Base-by-base conservation (phyloP, 1,139 yeast species). In the Hansenula lynferdii region DNA sequence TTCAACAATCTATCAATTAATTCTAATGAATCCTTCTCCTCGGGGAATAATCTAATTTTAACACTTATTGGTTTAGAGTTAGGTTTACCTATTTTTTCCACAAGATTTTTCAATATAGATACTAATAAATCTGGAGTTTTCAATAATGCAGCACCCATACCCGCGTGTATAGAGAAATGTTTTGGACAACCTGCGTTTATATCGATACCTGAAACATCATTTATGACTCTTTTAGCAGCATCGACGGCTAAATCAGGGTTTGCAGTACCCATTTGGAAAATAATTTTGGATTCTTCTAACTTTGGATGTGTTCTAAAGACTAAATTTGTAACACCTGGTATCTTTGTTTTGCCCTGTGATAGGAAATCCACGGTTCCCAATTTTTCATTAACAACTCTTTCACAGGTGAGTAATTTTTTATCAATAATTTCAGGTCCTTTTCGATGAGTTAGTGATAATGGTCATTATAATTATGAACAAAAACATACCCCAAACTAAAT, bases 161-260 rank as follows among this genome's bases (percentile, higher is more conserved):
- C 98, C 0, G 94, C 73, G 59, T 89, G 97, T 4, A 87, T 72
- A 1, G 89, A 80, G 53, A 85, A 86, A 44, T 83, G 90, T 56
- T 87, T 89, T 3, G 98, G 98, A 62, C 98, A 92, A 5, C 98
- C 98, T 30, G 96, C 87, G 59, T 92, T 92, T 44, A 92, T 75
- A 58, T 92, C 98, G 12, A 92, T 84, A 8, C 95, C 97, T 45
- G 80, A 89, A 2, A 92, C 97, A 59, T 92, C 98, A 2, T 69
- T 56, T 14, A 90, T 87, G 3, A 92, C 85, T 35, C 80, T 69
- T 40, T 71, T 65, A 0, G 96, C 97, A 0, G 97, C 98, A 45
- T 80, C 67, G 0, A 87, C 96, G 0, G 98, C 98, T 17, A 89
- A 62, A 1, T 77, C 82, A 0, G 97, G 82, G 47, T 78, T 73